A percentile compares a stretch with the other conserved stretches of the same genome.
Conservation (phyloP, 345 rosid species). For the Hevea brasiliensis region DNA sequence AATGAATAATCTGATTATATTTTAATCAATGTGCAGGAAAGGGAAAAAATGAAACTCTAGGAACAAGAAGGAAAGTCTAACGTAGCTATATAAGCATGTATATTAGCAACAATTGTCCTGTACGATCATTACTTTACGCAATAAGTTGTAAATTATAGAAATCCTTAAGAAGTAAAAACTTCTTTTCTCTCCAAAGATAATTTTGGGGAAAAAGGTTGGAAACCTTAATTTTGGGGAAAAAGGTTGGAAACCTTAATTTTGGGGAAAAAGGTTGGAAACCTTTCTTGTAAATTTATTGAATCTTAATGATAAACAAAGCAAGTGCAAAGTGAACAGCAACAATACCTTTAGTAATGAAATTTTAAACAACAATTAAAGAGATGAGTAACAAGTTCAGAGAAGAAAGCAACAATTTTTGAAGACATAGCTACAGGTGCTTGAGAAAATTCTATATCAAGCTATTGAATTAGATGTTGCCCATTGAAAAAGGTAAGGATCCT, state of each 20-base stretch:
- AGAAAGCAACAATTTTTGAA: neutral
- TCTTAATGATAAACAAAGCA: neutral
- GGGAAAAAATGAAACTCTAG: neutral
- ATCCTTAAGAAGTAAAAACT: neutral
- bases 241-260: too few relatives aligned
- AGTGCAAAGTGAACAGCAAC: neutral
- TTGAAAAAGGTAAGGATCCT: neutral
- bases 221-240: too few relatives aligned
- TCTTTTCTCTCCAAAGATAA: too few relatives aligned
- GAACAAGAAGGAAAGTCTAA: neutral
- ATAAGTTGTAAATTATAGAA: neutral
- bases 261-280: neutral
- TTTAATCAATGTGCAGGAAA: neutral
- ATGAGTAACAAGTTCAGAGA: neutral
- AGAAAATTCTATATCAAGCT: conserved; percentile 2
- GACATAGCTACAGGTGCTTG: neutral
- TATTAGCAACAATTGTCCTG: neutral
- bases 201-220: too few relatives aligned
- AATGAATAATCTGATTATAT: neutral
- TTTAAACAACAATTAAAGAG: neutral
- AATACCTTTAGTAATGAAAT: neutral
- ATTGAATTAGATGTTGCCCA: neutral
- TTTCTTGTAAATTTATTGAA: neutral
- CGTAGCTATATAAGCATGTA: neutral
- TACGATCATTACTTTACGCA: neutral